Conservation (phyloP, 257 asterid genomes). For the Primulina huaijiensis region DNA sequence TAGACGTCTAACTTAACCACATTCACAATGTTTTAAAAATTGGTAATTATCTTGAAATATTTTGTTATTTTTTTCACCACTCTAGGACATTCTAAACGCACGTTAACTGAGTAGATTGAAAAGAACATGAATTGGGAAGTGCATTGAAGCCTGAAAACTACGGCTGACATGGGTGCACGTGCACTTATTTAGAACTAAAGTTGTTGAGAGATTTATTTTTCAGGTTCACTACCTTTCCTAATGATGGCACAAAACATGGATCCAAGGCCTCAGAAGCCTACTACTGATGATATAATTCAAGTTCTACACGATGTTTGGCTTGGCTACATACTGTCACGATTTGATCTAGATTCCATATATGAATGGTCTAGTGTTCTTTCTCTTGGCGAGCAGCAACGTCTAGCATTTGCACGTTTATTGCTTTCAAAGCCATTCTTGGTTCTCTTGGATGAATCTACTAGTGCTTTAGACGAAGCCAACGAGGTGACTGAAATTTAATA, state of each 20-base stretch:
- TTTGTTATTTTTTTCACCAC: neutral
- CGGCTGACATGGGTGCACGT: conserved; percentile 6
- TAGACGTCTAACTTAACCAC: neutral
- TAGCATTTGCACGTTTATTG: conserved; percentile 78
- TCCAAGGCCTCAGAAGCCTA: conserved; percentile 42
- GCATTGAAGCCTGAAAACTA: conserved; percentile 4
- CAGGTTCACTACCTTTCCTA: conserved; percentile 58
- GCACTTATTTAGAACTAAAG: conserved; percentile 19
- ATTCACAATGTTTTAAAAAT: neutral
- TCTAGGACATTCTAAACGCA: neutral
- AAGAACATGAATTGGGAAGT: conserved; percentile 6
- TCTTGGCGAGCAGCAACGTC: conserved; percentile 87
- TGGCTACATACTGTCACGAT: conserved; percentile 52
- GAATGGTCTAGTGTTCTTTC: conserved; percentile 91
- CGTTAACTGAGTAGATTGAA: neutral
- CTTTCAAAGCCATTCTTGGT: conserved; percentile 65
- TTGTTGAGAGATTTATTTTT: conserved; percentile 15
- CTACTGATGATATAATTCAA: conserved; percentile 54
- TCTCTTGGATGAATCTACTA: conserved; percentile 77
- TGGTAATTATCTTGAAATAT: neutral
- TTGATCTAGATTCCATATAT: conserved; percentile 51
- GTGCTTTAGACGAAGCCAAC: conserved; percentile 84
- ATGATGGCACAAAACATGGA: conserved; percentile 27
- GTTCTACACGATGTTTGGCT: conserved; percentile 69
- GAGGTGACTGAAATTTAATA: conserved; percentile 47